These are phyloP conservation scores for Pythium myriotylum DNA, from an alignment of 352 stramenopile genomes.

Conservation along the genomic window DNA sequence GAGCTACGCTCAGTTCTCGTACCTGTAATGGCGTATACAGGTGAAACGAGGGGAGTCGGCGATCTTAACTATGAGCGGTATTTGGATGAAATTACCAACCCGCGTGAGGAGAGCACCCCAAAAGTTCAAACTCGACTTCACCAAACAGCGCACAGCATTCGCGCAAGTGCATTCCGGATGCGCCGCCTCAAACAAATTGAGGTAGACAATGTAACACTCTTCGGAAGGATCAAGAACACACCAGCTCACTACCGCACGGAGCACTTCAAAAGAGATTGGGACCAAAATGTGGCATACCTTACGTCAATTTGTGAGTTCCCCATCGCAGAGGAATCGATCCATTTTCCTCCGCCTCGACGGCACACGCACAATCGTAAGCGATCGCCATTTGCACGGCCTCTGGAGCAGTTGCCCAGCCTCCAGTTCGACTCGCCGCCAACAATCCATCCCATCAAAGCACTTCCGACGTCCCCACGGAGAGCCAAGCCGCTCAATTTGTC, in stretches of 20 bases:
- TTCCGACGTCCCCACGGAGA: constrained; percentile 57
- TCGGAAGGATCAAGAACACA: constrained; percentile 65
- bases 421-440: constrained; percentile 5
- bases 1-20: constrained; percentile 47
- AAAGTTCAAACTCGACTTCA: constrained; percentile 19
- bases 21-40: constrained; percentile 32
- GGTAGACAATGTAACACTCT: constrained; percentile 52
- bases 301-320: constrained; percentile 74
- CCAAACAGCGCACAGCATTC: constrained; percentile 13
- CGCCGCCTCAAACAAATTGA: constrained; percentile 69
- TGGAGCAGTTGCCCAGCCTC: constrained; percentile 24
- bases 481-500: constrained; percentile 57
- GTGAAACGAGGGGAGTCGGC: not conserved
- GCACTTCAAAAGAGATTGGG: constrained; percentile 57
- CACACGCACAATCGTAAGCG: constrained; percentile 17
- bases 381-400: constrained; percentile 20
- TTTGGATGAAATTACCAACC: constrained; percentile 25
- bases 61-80: constrained; percentile 22
- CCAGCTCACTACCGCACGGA: constrained; percentile 65
- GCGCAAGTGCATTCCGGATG: constrained; percentile 42
- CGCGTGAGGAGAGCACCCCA: constrained; percentile 17
- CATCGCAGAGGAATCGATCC: constrained; percentile 23
- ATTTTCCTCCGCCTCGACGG: constrained; percentile 10
- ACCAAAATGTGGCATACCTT: constrained; percentile 73
- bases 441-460: constrained; percentile 55